A percentile compares a stretch with the other conserved stretches of the same genome.
Conservation (phyloP, 164 flowering plant species). For the Litsea cubeba region DNA sequence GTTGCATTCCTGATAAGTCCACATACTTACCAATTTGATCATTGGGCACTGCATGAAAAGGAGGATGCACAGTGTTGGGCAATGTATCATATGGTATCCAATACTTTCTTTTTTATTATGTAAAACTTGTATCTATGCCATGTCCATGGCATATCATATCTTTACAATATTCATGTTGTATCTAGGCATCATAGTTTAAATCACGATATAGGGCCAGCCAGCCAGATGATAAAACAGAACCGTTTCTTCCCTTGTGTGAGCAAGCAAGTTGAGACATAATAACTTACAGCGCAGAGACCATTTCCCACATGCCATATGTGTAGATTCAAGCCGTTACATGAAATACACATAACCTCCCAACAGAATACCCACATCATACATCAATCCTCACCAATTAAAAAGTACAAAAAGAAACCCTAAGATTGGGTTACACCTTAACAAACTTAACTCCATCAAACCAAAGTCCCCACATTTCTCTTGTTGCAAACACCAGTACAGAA, state of each 20-base stretch:
- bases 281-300: not conserved
- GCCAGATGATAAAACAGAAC: no score
- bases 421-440: not conserved
- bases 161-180: no score
- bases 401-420: not conserved
- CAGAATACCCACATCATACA: not conserved
- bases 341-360: not conserved
- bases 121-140: no score
- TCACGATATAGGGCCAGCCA: no score
- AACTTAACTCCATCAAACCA: not conserved
- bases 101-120: no score
- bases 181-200: no score
- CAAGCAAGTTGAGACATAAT: no score
- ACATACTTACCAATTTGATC: slow-evolving; percentile 87
- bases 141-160: no score
- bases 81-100: no score
- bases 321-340: not conserved
- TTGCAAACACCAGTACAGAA: no score
- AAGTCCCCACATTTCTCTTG: not conserved
- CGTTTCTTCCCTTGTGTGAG: no score
- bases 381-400: not conserved
- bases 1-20: slow-evolving; percentile 62
- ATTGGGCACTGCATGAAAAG: slow-evolving; percentile 96
- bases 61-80: slow-evolving; percentile 30
- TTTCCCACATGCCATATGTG: not conserved